A percentile compares a stretch with the other conserved stretches of the same genome.
Conservation (phyloP, 176 grass and related monocot genomes). For the Aegilops sharonensis region DNA sequence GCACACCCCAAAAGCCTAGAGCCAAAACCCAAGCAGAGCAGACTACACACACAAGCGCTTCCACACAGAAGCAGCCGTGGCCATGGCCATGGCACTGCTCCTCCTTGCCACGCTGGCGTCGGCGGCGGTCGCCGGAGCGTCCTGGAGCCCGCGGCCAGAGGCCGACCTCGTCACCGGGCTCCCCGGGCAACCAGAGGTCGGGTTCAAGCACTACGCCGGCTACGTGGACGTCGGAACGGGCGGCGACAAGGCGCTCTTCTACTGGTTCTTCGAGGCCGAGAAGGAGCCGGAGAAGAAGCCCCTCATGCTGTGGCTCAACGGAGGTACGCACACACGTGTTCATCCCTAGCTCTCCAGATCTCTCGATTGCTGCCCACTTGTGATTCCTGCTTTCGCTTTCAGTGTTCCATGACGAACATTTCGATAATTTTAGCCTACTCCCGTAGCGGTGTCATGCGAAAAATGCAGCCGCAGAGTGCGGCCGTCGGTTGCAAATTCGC, state of each 20-base stretch:
- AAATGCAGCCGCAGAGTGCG: too few relatives aligned
- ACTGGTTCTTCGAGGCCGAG: slow-evolving; percentile 97
- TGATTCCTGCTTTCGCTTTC: not conserved
- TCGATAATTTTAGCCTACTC: not conserved
- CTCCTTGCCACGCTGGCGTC: slow-evolving; percentile 25
- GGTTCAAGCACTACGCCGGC: slow-evolving; percentile 78
- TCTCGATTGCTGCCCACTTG: not conserved
- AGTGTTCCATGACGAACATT: not conserved
- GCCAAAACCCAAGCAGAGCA: not conserved
- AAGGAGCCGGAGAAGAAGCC: slow-evolving; percentile 63
- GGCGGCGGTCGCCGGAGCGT: not conserved
- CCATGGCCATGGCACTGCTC: not conserved
- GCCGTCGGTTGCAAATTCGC: not conserved
- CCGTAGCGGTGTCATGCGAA: not conserved
- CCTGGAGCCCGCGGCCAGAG: slow-evolving; percentile 17
- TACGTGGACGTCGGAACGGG: slow-evolving; percentile 55
- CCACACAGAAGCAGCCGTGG: not conserved
- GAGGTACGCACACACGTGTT: slow-evolving; percentile 51
- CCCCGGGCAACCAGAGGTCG: slow-evolving; percentile 66
- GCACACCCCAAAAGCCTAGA: not conserved
- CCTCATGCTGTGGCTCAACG: slow-evolving; percentile 97
- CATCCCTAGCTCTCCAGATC: not conserved
- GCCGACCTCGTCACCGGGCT: slow-evolving; percentile 63
- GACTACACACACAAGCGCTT: not conserved
- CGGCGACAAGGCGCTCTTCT: slow-evolving; percentile 74